phyloP scores from a whole-genome alignment of 2,329 filamentous ascomycete genomes.

The Clonostachys sp. region DNA sequence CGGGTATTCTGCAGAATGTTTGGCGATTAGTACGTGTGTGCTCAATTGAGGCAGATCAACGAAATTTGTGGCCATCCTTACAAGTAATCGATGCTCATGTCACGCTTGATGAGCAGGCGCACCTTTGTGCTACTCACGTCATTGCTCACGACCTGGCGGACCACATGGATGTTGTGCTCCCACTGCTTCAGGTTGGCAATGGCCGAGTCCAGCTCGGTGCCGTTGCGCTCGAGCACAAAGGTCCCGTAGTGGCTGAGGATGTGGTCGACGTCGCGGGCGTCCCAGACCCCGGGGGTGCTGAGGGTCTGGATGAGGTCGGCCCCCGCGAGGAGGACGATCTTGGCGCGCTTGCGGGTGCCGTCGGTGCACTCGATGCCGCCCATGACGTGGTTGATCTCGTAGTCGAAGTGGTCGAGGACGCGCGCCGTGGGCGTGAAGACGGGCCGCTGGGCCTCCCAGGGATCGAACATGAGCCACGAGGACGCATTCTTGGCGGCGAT shows the following conservation, averaged over 20 bases:
- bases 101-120: constrained; percentile 70
- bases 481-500: constrained; percentile 71
- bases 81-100: constrained; percentile 76
- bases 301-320: constrained; percentile 72
- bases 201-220: constrained; percentile 85
- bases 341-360: constrained; percentile 61
- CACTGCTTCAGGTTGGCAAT: constrained; percentile 76
- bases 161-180: constrained; percentile 82
- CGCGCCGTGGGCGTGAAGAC: constrained; percentile 83
- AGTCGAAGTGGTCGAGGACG: constrained; percentile 85
- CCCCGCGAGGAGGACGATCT: constrained; percentile 78
- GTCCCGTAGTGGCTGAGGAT: constrained; percentile 81
- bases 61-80: constrained; percentile 8
- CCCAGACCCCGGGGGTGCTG: constrained; percentile 75
- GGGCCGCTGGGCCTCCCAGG: constrained; percentile 80
- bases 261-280: constrained; percentile 76
- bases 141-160: constrained; percentile 70
- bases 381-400: constrained; percentile 76
- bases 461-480: constrained; percentile 77
- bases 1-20: constrained; percentile 41
- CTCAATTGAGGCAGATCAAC: neutral
- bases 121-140: constrained; percentile 82
- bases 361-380: constrained; percentile 70
- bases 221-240: constrained; percentile 82
- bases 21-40: constrained; percentile 1